phyloP scores from a whole-genome alignment of 495 filamentous ascomycete genomes.

The Penicillium robsamsonii region DNA sequence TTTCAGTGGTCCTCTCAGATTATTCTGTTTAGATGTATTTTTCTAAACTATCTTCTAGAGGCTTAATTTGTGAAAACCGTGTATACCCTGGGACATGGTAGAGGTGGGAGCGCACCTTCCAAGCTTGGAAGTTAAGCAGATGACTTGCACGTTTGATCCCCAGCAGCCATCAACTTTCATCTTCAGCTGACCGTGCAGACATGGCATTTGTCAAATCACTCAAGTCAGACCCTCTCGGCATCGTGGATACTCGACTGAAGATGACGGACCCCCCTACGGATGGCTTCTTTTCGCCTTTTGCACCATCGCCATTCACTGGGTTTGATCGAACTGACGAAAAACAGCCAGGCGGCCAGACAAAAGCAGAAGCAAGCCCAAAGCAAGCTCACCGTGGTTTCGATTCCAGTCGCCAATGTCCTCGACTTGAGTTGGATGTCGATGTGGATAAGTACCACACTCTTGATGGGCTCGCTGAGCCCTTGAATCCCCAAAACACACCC shows the following conservation, averaged over 20 bases:
- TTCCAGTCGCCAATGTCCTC: conserved; percentile 11
- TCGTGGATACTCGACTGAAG: conserved; percentile 23
- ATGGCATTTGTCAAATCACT: conserved; percentile 20
- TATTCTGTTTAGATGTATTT: too few species aligned
- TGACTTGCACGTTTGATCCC: conserved; percentile 4
- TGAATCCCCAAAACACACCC: conserved; percentile 29
- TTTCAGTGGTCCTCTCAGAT: too few species aligned
- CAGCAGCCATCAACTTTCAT: neutral
- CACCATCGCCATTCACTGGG: conserved; percentile 8
- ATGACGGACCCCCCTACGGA: neutral
- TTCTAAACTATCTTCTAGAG: too few species aligned
- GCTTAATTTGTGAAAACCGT: neutral
- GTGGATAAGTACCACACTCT: conserved; percentile 24
- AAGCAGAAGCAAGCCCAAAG: neutral
- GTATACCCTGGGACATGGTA: neutral
- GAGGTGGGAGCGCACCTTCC: conserved; percentile 8
- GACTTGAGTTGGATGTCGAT: conserved; percentile 22
- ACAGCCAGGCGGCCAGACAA: neutral
- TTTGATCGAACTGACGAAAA: neutral
- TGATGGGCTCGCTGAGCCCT: conserved; percentile 18
- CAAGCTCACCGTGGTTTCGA: conserved; percentile 1
- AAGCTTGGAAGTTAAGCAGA: neutral
- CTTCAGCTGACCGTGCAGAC: neutral
- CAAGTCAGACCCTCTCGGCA: conserved; percentile 22
- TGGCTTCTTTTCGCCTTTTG: conserved; percentile 14